Evolutionary conservation across 1,284 basidiomycete genomes (phyloP), one percentile per base, ranked within the genome.

Genomic region (Tremellales sp.): DNA sequence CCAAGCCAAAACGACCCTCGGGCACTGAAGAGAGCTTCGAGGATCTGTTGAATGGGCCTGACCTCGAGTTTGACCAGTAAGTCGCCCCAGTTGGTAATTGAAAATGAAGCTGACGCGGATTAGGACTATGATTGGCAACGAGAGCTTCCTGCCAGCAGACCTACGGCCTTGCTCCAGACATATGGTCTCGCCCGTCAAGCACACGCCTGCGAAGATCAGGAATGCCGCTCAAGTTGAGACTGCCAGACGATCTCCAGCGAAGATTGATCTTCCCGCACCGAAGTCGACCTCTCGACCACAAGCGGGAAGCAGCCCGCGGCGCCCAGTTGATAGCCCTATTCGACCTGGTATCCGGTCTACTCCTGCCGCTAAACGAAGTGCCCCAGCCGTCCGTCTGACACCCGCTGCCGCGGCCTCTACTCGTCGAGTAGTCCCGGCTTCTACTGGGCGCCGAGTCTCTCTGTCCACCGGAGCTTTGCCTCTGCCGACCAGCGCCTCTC

Each of bases 1-100:
- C 40, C 19, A 65, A 61, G 45, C 62, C 59, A 7, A 66, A 67
- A 43, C 47, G 62, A 29, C 54, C 55, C 1, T 61, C 58, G 4
- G 67, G 64, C 5, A 64, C 61, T 0, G 69, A 68, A 47, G 67
- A 68, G 44, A 69, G 66, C 46, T 64, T 71, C 49, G 55, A 65
- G 33, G 63, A 67, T 52, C 45, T 67, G n/a, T 41, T 67, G 6
- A 47, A 58, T 43, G 52, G 24, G 11, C 53, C 53, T n/a, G 53
- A 57, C 13, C n/a, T 49, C 22, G 49, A 49, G 27, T 33, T 54
- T 23, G 55, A 60, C 25, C 41, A 41, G 57, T 62, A 37, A 55
- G 60, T 62, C 8, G n/a, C 17, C n/a, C 42, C 22, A 24, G 8
- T n/a, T 23, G 15, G n/a, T n/a, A 41, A 26, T 13, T 10, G 24